Conservation (phyloP, 1,284 basidiomycete genomes). For the Pascua sp. region DNA sequence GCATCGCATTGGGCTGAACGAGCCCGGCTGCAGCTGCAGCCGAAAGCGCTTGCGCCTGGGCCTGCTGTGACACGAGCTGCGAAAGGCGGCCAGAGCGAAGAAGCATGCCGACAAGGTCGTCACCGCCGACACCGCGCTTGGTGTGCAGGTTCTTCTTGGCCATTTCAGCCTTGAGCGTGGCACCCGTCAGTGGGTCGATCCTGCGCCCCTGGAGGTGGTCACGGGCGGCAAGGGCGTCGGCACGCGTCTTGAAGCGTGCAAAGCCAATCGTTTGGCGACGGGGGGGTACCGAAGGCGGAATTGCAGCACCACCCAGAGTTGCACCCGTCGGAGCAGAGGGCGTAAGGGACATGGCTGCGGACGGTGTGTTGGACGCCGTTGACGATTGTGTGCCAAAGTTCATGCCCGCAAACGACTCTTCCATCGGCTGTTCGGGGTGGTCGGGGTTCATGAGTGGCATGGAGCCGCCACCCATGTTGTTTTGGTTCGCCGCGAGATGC, state of each 20-base stretch:
- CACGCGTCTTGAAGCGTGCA: conserved; percentile 85
- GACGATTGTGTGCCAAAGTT: conserved; percentile 40
- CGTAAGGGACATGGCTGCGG: conserved; percentile 55
- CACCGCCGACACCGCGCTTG: conserved; percentile 66
- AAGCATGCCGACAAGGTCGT: conserved; percentile 45
- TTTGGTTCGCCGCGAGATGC: conserved; percentile 35
- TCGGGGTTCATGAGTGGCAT: conserved; percentile 9
- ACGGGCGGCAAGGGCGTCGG: conserved; percentile 81
- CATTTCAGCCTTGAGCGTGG: conserved; percentile 96
- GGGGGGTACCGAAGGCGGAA: conserved; percentile 27
- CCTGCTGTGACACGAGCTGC: conserved; percentile 18
- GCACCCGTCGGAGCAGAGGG: conserved; percentile 38
- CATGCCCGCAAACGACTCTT: conserved; percentile 39
- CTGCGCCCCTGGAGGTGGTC: conserved; percentile 86
- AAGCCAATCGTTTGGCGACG: conserved; percentile 93
- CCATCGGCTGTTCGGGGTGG: conserved; percentile 23
- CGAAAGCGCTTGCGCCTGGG: conserved; percentile 10
- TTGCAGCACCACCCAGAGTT: conserved; percentile 25
- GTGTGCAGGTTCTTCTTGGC: conserved; percentile 99
- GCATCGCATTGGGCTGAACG: background rate
- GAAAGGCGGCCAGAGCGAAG: conserved; percentile 38
- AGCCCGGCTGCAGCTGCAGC: conserved; percentile 7
- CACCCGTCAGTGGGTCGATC: conserved; percentile 91
- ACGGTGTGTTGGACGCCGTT: conserved; percentile 41
- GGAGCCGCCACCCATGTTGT: conserved; percentile 5